phyloP scores from a whole-genome alignment of 768 basidiomycete species.

The Lentinula detonsa region DNA sequence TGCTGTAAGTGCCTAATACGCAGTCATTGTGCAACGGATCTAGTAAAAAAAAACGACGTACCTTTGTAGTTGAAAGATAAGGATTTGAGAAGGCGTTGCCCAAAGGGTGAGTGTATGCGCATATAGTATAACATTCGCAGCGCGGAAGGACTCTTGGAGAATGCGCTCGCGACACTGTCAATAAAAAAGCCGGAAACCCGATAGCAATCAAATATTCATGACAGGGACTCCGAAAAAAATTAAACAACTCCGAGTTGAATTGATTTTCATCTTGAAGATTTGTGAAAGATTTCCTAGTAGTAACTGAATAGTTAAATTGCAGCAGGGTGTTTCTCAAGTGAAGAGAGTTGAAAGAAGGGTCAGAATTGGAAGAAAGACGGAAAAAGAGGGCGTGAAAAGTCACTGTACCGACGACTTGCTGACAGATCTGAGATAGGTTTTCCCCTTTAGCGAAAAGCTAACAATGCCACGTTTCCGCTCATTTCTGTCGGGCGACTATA shows the following conservation, averaged over 20 bases:
- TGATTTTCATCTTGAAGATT: background rate
- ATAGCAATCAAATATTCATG: background rate
- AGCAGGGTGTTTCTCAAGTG: background rate
- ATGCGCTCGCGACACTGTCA: too few species aligned
- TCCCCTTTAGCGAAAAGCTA: background rate
- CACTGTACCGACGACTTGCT: background rate
- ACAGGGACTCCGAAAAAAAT: too few species aligned
- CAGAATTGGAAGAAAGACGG: background rate
- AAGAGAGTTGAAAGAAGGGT: background rate
- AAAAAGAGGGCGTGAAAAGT: background rate
- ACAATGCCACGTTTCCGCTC: background rate
- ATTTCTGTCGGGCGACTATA: background rate
- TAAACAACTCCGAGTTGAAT: background rate
- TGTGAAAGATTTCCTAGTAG: background rate
- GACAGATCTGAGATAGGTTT: background rate
- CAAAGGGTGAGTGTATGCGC: too few species aligned
- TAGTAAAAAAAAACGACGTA: too few species aligned
- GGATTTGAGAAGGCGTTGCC: too few species aligned
- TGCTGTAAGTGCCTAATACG: too few species aligned
- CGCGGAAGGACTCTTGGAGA: too few species aligned
- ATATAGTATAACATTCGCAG: too few species aligned
- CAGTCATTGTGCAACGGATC: too few species aligned
- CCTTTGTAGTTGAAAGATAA: too few species aligned
- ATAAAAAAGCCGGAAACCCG: background rate
- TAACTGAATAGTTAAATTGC: background rate